phyloP scores from a whole-genome alignment of 1,284 basidiomycete genomes.

The Pulchroboletus neoregius region DNA sequence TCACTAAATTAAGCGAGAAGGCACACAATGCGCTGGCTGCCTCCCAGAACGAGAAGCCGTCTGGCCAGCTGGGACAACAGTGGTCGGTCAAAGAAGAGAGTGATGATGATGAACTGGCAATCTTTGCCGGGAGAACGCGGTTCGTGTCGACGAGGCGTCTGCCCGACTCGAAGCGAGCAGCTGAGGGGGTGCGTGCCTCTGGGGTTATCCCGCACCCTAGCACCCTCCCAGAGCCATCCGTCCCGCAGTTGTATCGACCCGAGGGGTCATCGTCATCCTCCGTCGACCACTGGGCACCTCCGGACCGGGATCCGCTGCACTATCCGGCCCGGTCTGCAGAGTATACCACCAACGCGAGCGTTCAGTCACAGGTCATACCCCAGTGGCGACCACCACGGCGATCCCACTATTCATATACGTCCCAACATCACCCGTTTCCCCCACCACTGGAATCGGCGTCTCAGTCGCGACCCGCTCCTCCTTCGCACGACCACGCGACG shows the following conservation, averaged over 20 bases:
- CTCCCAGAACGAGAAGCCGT: constrained; percentile 35
- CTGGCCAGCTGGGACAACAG: constrained; percentile 35
- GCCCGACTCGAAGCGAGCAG: constrained; percentile 10
- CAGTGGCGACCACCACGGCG: constrained; percentile 32
- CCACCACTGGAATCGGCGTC: constrained; percentile 8
- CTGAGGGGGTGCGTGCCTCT: constrained; percentile 12
- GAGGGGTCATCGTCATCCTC: constrained; percentile 16
- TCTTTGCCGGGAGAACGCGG: constrained; percentile 57
- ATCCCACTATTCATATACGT: constrained; percentile 29
- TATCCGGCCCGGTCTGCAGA: constrained; percentile 11
- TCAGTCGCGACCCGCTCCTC: constrained; percentile 7
- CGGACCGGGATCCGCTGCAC: constrained; percentile 14
- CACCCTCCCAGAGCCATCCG: constrained; percentile 8
- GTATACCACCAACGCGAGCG: constrained; percentile 2
- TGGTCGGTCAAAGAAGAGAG: constrained; percentile 44
- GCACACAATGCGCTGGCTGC: constrained; percentile 45
- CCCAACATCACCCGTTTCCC: constrained; percentile 17
- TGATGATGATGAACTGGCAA: constrained; percentile 57
- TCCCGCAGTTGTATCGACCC: constrained; percentile 19
- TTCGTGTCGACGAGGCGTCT: constrained; percentile 44
- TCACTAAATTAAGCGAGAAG: constrained; percentile 53
- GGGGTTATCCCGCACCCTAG: neutral
- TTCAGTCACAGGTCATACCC: constrained; percentile 16
- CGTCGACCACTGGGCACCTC: constrained; percentile 18
- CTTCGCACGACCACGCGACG: neutral